Conservation (phyloP, 2,329 filamentous ascomycete genomes). For the Nemania sp. region DNA sequence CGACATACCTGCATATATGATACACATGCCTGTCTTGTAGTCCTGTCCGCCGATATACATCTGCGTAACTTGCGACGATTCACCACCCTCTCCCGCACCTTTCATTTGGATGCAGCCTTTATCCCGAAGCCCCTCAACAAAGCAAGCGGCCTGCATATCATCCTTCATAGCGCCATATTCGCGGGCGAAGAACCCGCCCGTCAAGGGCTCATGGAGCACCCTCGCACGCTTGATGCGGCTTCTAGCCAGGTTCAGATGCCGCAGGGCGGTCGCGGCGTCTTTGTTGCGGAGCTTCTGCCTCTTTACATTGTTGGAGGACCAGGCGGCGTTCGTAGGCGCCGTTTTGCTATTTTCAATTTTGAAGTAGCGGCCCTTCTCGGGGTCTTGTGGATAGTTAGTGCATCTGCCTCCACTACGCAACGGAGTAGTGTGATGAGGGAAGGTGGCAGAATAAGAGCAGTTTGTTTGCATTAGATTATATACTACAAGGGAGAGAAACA, state of each 20-base stretch:
- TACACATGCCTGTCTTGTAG: slow-evolving; percentile 55
- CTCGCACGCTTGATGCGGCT: slow-evolving; percentile 56
- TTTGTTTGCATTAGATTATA: neutral
- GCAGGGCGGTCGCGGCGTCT: slow-evolving; percentile 47
- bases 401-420: neutral
- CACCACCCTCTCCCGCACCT: neutral
- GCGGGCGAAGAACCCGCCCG: slow-evolving; percentile 51
- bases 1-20: slow-evolving; percentile 60
- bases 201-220: slow-evolving; percentile 48
- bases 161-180: slow-evolving; percentile 49
- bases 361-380: slow-evolving; percentile 74
- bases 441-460: neutral
- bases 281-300: slow-evolving; percentile 62
- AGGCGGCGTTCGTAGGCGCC: slow-evolving; percentile 63
- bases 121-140: slow-evolving; percentile 54
- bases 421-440: neutral
- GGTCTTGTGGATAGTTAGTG: slow-evolving; percentile 51
- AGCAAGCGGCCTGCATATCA: slow-evolving; percentile 53
- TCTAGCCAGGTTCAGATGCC: slow-evolving; percentile 50
- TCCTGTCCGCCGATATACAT: slow-evolving; percentile 58
- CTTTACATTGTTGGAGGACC: slow-evolving; percentile 70
- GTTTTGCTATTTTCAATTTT: slow-evolving; percentile 70
- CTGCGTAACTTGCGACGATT: slow-evolving; percentile 50
- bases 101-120: slow-evolving; percentile 57
- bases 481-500: neutral